phyloP scores from a whole-genome alignment of 2,329 filamentous ascomycete species.

The Pseudogymnoascus sp. region DNA sequence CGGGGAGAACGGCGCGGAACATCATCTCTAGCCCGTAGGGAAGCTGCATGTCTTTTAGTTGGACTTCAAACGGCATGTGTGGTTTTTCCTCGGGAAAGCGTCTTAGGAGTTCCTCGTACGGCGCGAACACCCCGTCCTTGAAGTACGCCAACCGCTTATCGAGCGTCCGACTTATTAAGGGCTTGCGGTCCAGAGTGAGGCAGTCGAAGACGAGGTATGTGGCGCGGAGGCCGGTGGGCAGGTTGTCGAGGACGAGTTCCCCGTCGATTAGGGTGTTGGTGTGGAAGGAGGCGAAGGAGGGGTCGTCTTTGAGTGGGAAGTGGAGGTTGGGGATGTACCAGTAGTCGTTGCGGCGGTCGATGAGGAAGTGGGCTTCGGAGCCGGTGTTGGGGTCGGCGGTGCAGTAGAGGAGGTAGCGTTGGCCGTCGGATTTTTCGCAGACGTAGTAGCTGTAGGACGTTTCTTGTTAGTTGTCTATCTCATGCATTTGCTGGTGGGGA shows the following conservation, averaged over 20 bases:
- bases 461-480: too few relatives aligned
- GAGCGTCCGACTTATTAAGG: conserved; percentile 67
- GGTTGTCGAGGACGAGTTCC: conserved; percentile 81
- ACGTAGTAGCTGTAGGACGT: too few relatives aligned
- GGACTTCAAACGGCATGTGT: conserved; percentile 69
- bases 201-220: conserved; percentile 93
- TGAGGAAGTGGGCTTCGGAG: conserved; percentile 74
- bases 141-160: conserved; percentile 88
- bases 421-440: conserved; percentile 96
- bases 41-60: conserved; percentile 84
- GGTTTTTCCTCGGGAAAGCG: conserved; percentile 60
- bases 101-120: conserved; percentile 55
- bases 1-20: conserved; percentile 78
- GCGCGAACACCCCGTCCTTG: conserved; percentile 64
- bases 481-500: too few relatives aligned
- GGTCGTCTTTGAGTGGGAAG: conserved; percentile 63
- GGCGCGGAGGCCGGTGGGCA: conserved; percentile 60
- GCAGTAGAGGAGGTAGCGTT: conserved; percentile 90
- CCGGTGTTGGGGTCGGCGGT: conserved; percentile 52
- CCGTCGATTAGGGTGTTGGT: conserved; percentile 79
- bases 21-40: conserved; percentile 86
- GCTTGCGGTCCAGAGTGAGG: conserved; percentile 68
- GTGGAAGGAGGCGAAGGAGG: conserved; percentile 56
- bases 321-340: conserved; percentile 75
- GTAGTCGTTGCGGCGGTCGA: conserved; percentile 97